phyloP scores from a whole-genome alignment of 371 early-diverging fungal species.

The Massospora cicadina region DNA sequence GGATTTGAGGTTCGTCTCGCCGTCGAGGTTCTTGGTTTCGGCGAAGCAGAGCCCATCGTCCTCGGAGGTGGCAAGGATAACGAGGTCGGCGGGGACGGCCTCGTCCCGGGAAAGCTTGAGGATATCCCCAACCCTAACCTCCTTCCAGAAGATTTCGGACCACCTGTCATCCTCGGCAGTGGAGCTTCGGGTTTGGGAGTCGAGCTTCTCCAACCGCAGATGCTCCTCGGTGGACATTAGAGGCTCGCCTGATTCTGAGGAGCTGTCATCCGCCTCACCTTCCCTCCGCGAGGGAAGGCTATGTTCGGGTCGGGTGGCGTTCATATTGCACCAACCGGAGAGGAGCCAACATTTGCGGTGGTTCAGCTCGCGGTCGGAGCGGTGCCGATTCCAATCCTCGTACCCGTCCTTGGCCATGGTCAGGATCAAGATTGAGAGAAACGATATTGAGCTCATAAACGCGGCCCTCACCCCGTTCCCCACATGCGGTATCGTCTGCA shows the following conservation, averaged over 20 bases:
- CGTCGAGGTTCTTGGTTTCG: constrained; percentile 91
- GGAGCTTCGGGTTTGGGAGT: constrained; percentile 17
- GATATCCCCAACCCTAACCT: constrained; percentile 81
- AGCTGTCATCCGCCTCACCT: not conserved
- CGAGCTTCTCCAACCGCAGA: constrained; percentile 9
- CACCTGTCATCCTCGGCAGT: not conserved
- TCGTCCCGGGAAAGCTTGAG: constrained; percentile 68
- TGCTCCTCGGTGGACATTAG: not conserved
- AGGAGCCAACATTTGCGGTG: constrained; percentile 46
- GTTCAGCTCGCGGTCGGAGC: constrained; percentile 75
- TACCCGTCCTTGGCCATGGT: constrained; percentile 88
- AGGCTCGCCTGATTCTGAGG: not conserved
- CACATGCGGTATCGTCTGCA: constrained; percentile 71
- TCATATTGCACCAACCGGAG: constrained; percentile 40
- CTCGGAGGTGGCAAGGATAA: constrained; percentile 65
- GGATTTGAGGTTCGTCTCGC: constrained; percentile 70
- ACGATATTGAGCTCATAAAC: constrained; percentile 44
- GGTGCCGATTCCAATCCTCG: constrained; percentile 89
- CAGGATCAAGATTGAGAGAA: constrained; percentile 76
- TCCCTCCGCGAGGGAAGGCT: not conserved
- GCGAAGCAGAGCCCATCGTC: constrained; percentile 82
- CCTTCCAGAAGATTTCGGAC: constrained; percentile 31
- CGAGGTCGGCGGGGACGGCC: constrained; percentile 82
- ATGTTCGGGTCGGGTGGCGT: not conserved
- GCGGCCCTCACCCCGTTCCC: constrained; percentile 60